Base-by-base conservation (phyloP, 2,329 filamentous ascomycete genomes). In the Plectosphaerella cucumerina region DNA sequence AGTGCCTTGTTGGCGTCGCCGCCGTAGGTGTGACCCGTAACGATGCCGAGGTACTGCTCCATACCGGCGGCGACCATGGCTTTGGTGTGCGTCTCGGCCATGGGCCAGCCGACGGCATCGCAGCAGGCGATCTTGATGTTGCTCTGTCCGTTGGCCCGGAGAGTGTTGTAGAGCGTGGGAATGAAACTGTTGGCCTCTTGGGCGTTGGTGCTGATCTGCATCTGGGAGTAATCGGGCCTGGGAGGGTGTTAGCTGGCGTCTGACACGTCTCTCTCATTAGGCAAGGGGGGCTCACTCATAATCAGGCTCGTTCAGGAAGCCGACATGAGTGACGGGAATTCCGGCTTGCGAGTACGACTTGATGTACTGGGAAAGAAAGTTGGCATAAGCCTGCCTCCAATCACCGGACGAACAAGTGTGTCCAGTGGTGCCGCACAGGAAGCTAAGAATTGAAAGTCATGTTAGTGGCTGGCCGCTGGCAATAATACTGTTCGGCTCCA, bases 351-450 rank as follows among this genome's bases (percentile, higher is more conserved):
- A 59, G 59, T 80, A 80, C 54, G 68, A 72, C 54, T 72, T 65
- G 48, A 78, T 66, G 59, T 76, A 77, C 53, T 74, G 67, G 4
- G 75, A 67, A 10, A 79, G 60, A 55, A 74, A 74, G 56, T 77
- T 63, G 37, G 75, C 76, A 49, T 74, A 78, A 2, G 74, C 71
- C 57, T 76, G 69, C 49, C 67, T 59, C 74, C 75, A 78, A 59
- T 75, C 73, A 3, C 71, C 70, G 6, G 62, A 66, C 6, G 62
- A 61, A 58, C 72, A 74, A 11, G 57, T 58, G 11, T 65, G 65
- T 0, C 67, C 70, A 0, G 67, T 62, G 1, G 68, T 66, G 2
- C 72, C 72, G 56, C 73, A 75, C 5, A 72, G 58, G 34, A 64
- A 64, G 9, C 60, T 59, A 33, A 42, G 5, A 23, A 11, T 41